phyloP scores from a whole-genome alignment of 139 green algal species.

The Raphidocelis subcapitata region DNA sequence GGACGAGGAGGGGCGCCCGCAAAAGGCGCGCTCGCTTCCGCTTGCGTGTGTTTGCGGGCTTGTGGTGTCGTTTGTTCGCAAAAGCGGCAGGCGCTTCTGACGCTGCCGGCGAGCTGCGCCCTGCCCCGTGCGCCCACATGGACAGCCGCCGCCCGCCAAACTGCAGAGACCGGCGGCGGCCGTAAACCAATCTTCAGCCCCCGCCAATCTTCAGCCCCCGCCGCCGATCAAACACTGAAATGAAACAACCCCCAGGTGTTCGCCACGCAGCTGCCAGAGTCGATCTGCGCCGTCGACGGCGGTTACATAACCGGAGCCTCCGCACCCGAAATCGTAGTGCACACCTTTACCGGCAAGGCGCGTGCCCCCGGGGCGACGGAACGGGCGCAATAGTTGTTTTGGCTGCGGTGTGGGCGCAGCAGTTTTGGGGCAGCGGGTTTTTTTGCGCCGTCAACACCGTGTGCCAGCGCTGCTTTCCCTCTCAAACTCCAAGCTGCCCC shows the following conservation, averaged over 20 bases:
- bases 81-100: no score
- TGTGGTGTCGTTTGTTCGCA: no score
- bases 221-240: no score
- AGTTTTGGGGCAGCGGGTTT: no score
- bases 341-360: slow-evolving; percentile 78
- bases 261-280: slow-evolving; percentile 46
- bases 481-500: neutral
- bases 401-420: no score
- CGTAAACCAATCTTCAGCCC: no score
- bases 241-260: slow-evolving; percentile 29
- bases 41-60: no score
- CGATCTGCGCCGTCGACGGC: slow-evolving; percentile 58
- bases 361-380: slow-evolving; percentile 6
- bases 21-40: slow-evolving; percentile 34
- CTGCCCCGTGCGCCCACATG: neutral
- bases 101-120: no score
- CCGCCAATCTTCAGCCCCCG: no score
- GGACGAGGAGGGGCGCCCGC: slow-evolving; percentile 50
- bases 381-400: no score
- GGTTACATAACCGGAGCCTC: slow-evolving; percentile 58
- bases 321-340: slow-evolving; percentile 61
- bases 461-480: neutral
- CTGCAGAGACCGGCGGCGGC: no score
- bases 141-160: neutral
- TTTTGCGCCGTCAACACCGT: neutral